Conservation (phyloP, 805 yeast genomes). For the Kuraishia hungarica region DNA sequence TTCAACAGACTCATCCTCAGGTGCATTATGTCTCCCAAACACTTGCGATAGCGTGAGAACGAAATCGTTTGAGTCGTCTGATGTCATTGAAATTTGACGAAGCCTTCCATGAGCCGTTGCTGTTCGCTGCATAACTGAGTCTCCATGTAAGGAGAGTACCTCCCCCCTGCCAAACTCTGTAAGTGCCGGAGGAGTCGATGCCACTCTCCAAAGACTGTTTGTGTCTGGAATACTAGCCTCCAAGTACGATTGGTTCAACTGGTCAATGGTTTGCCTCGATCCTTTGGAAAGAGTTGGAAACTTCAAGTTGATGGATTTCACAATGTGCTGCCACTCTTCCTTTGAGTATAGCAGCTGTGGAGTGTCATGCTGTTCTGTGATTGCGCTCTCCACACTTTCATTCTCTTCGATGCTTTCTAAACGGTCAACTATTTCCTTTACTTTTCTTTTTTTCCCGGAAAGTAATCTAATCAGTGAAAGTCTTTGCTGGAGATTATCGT, state of each 20-base stretch:
- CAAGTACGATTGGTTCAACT: not conserved
- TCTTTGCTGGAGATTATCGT: not conserved
- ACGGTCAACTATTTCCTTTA: slow-evolving; percentile 1
- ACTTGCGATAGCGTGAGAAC: not conserved
- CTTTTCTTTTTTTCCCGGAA: slow-evolving; percentile 2
- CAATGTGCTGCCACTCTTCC: slow-evolving; percentile 1
- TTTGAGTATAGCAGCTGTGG: not conserved
- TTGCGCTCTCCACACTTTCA: not conserved
- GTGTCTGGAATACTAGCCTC: not conserved
- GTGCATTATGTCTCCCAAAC: not conserved
- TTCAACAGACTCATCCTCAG: not conserved
- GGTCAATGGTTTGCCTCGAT: slow-evolving; percentile 1
- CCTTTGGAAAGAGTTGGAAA: slow-evolving; percentile 1
- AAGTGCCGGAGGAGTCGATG: slow-evolving; percentile 3
- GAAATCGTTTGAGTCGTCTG: not conserved
- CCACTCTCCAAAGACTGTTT: not conserved
- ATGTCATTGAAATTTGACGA: not conserved
- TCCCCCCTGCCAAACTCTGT: not conserved
- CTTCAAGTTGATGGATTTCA: not conserved
- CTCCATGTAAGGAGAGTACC: not conserved
- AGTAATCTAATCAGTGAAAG: slow-evolving; percentile 1
- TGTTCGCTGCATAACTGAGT: not conserved
- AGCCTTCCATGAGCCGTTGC: not conserved
- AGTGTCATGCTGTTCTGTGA: not conserved
- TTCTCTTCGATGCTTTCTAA: slow-evolving; percentile 1